Conservation (phyloP, 441 rosid genomes). For the Pelargonium citronellum region DNA sequence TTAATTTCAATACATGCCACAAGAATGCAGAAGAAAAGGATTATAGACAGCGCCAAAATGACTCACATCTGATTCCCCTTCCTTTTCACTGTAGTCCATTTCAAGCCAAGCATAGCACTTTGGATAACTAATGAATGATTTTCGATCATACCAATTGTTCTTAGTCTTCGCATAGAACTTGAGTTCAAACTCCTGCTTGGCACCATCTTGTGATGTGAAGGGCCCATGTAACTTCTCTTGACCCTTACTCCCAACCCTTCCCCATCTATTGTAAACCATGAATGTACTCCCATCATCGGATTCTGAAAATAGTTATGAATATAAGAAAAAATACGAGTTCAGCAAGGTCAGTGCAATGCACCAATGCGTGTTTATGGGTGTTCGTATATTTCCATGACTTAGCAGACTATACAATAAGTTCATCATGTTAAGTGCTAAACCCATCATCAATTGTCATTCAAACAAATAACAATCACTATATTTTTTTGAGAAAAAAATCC, state of each 20-base stretch:
- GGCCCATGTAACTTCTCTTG: slow-evolving; percentile 76
- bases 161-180: slow-evolving; percentile 68
- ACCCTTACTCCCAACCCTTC: slow-evolving; percentile 78
- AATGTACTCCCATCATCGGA: slow-evolving; percentile 51
- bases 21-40: not conserved
- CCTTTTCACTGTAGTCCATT: slow-evolving; percentile 65
- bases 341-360: slow-evolving; percentile 10
- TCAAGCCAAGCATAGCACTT: slow-evolving; percentile 68
- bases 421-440: slow-evolving; percentile 1
- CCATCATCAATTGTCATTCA: not conserved
- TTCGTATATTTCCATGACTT: not conserved
- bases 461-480: slow-evolving; percentile 2
- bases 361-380: not conserved
- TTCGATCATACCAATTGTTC: slow-evolving; percentile 54
- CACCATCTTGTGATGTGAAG: slow-evolving; percentile 41
- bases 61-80: slow-evolving; percentile 43
- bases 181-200: slow-evolving; percentile 45
- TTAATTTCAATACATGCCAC: too few relatives aligned
- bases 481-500: too few relatives aligned
- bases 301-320: slow-evolving; percentile 38
- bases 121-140: slow-evolving; percentile 48
- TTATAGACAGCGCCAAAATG: slow-evolving; percentile 5
- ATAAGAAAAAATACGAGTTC: slow-evolving; percentile 5
- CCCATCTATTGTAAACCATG: slow-evolving; percentile 66
- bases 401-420: not conserved